Base-by-base conservation (phyloP, 306 rosid genomes). In the Gynostemma pentaphyllum region DNA sequence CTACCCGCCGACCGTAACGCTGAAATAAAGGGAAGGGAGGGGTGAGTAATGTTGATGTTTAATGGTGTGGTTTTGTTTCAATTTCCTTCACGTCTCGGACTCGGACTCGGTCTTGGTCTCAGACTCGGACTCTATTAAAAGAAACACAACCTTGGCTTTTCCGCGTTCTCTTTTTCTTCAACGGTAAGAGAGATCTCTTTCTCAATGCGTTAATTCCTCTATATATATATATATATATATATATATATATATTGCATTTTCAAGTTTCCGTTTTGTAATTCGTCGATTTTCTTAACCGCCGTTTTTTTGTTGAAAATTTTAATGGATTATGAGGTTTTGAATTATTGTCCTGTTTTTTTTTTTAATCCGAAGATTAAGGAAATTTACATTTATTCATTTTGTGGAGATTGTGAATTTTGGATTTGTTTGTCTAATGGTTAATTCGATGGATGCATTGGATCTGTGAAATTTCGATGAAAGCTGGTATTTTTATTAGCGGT, bases 1-100 rank as follows among this genome's bases (percentile, higher is more conserved):
- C 57, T 4, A 63, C 22, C n/a, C n/a, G n/a, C n/a, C 44, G 69
- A 30, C 57, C 57, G 46, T 46, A 65, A 65, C 57, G 57, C 65
- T 7, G 11, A 21, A 18, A 36, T 23, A 4, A 39, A 60, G 65
- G n/a, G n/a, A n/a, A n/a, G n/a, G n/a, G n/a, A 60, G 65, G 50
- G 49, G 41, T 3, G 7, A 37, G 7, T 30, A 15, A 16, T 36
- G 62, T n/a, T n/a, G n/a, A n/a, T n/a, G n/a, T n/a, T n/a, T n/a
- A n/a, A n/a, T n/a, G n/a, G n/a, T n/a, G n/a, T n/a, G n/a, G n/a
- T n/a, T n/a, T n/a, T n/a, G 9, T 15, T 46, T n/a, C n/a, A n/a
- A n/a, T n/a, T n/a, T n/a, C n/a, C n/a, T n/a, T n/a, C n/a, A n/a
- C n/a, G n/a, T n/a, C n/a, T n/a, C n/a, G n/a, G n/a, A n/a, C n/a